phyloP scores from a whole-genome alignment of 768 basidiomycete genomes.

The Lepiota subincarnata region DNA sequence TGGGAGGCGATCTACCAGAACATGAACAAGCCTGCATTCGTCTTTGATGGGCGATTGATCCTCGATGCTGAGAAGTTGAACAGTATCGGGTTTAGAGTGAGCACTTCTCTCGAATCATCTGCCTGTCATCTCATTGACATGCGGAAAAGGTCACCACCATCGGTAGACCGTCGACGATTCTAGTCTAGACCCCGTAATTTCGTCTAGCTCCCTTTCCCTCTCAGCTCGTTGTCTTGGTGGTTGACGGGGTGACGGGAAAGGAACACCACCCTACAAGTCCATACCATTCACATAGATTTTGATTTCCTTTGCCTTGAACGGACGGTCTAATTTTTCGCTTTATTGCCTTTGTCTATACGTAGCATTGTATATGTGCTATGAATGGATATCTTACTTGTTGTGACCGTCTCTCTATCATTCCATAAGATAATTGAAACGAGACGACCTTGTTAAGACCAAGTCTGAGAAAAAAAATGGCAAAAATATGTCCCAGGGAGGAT shows the following conservation, averaged over 20 bases:
- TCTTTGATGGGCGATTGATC: conserved; percentile 91
- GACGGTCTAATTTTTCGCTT: not conserved
- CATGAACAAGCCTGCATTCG: conserved; percentile 98
- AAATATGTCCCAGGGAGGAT: conserved; percentile 20
- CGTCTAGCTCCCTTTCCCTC: not conserved
- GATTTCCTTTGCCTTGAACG: not conserved
- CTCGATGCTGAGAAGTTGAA: conserved; percentile 77
- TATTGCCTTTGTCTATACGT: not conserved
- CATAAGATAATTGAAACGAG: not conserved
- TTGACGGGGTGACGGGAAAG: not conserved
- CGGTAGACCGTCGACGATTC: conserved; percentile 1
- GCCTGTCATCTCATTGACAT: not conserved
- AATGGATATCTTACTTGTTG: no score
- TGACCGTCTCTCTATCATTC: no score
- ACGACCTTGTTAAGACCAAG: not conserved
- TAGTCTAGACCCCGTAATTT: not conserved
- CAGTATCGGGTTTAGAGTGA: conserved; percentile 86
- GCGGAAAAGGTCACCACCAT: conserved; percentile 7
- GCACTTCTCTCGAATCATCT: conserved; percentile 12
- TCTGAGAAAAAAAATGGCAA: not conserved
- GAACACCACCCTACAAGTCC: not conserved
- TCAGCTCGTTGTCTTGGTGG: not conserved
- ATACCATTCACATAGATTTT: conserved; percentile 4
- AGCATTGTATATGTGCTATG: not conserved
- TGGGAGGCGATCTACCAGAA: conserved; percentile 80